phyloP scores from a whole-genome alignment of 805 yeast genomes.

The Suhomyces prunicola region DNA sequence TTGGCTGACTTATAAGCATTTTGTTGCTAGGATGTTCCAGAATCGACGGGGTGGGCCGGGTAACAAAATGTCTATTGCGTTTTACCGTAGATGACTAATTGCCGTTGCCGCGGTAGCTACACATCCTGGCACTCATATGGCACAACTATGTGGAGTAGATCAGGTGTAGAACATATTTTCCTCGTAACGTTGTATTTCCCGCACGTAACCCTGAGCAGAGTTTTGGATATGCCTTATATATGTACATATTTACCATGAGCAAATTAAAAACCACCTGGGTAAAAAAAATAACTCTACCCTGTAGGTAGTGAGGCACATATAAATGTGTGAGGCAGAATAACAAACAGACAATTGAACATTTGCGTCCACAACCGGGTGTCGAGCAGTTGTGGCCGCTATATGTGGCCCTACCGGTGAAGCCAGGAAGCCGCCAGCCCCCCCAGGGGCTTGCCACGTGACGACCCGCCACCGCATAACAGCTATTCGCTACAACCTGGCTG shows the following conservation, averaged over 20 bases:
- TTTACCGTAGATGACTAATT: neutral
- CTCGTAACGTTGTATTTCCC: no score
- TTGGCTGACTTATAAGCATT: neutral
- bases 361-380: no score
- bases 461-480: neutral
- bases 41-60: neutral
- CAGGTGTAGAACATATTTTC: no score
- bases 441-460: neutral
- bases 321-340: no score
- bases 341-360: no score
- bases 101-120: neutral
- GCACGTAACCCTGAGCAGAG: no score
- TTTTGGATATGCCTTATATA: neutral
- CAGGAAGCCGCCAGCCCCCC: no score
- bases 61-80: neutral
- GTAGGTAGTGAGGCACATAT: neutral
- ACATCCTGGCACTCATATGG: no score
- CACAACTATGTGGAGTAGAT: neutral
- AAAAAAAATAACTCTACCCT: slow-evolving; percentile 5
- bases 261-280: slow-evolving; percentile 5
- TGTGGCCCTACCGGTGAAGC: no score
- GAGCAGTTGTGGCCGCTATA: no score
- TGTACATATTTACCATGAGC: neutral
- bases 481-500: neutral
- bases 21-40: neutral